A percentile compares a stretch with the other conserved stretches of the same genome.
Conservation (phyloP, 441 rosid species). For the Gossypium gossypioides region DNA sequence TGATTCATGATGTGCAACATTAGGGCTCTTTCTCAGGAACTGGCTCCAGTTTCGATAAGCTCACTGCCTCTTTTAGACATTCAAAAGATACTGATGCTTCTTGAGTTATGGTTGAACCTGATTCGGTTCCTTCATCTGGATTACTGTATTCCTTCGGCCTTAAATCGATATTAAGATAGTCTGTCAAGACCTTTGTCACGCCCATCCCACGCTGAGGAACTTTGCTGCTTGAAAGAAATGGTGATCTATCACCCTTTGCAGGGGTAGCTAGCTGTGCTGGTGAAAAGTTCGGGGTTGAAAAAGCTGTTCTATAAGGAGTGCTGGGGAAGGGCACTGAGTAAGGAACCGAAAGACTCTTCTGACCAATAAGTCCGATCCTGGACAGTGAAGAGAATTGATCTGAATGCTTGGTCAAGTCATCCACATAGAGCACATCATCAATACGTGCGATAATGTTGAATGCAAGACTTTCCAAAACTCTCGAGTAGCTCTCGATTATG, state of each 20-base stretch:
- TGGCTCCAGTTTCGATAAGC: slow-evolving; percentile 16
- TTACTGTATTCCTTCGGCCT: slow-evolving; percentile 34
- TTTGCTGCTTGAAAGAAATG: slow-evolving; percentile 40
- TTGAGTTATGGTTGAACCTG: slow-evolving; percentile 9
- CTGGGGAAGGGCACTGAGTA: slow-evolving; percentile 38
- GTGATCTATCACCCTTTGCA: slow-evolving; percentile 41
- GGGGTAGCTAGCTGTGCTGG: slow-evolving; percentile 42
- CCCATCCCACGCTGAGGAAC: slow-evolving; percentile 46
- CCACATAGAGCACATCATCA: slow-evolving; percentile 83
- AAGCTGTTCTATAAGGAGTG: slow-evolving; percentile 54
- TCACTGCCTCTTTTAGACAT: slow-evolving; percentile 9
- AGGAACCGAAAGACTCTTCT: slow-evolving; percentile 45
- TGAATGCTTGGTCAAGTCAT: slow-evolving; percentile 68
- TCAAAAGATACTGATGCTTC: slow-evolving; percentile 29
- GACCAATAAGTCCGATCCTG: slow-evolving; percentile 42
- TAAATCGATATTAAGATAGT: slow-evolving; percentile 42
- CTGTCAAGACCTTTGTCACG: slow-evolving; percentile 62
- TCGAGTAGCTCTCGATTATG: slow-evolving; percentile 85
- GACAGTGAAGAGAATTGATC: slow-evolving; percentile 51
- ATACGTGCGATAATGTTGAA: slow-evolving; percentile 83
- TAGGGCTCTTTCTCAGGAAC: slow-evolving; percentile 6
- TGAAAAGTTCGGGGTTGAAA: slow-evolving; percentile 64
- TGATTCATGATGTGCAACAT: neutral
- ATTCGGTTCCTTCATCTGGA: slow-evolving; percentile 22
- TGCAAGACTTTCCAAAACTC: slow-evolving; percentile 92